Evolutionary conservation across 371 early-diverging fungal genomes (phyloP).

Genomic region (Circinella minor): DNA sequence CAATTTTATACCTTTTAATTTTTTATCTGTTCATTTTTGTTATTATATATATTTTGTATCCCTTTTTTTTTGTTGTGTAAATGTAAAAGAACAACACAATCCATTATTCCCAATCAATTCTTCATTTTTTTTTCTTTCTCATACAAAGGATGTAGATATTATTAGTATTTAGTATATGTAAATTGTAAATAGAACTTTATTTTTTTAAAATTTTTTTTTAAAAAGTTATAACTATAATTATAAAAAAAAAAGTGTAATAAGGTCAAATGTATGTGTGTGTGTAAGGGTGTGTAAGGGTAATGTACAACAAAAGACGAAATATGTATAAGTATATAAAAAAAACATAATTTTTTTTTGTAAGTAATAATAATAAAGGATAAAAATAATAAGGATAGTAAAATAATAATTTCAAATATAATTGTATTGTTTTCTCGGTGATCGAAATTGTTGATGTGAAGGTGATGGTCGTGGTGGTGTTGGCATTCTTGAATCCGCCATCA

Average conservation of each 20-base stretch:
- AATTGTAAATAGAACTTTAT: constrained; percentile 7
- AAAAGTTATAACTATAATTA: background rate
- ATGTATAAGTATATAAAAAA: background rate
- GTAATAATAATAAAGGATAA: background rate
- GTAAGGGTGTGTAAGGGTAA: background rate
- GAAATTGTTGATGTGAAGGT: background rate
- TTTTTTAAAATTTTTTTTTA: background rate
- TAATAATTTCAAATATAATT: constrained; percentile 1
- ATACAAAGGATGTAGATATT: background rate
- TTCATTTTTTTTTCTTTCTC: background rate
- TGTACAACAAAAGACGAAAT: background rate
- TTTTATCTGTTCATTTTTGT: background rate
- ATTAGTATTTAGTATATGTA: constrained; percentile 2
- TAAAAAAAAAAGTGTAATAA: background rate
- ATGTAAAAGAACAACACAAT: too few relatives aligned
- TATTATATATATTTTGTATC: background rate
- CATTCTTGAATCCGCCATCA: background rate
- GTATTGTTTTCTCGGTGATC: background rate
- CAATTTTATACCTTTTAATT: constrained; percentile 18
- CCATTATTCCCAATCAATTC: too few relatives aligned
- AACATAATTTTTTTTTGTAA: too few relatives aligned
- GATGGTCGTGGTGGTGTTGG: background rate
- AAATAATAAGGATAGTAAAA: background rate
- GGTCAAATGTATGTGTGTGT: background rate
- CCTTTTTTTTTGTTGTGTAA: background rate